A percentile compares a stretch with the other conserved stretches of the same genome.
These are phyloP conservation scores for Raddia guianensis DNA, from an alignment of 176 grass and related monocot species.

Conservation along the genomic window DNA sequence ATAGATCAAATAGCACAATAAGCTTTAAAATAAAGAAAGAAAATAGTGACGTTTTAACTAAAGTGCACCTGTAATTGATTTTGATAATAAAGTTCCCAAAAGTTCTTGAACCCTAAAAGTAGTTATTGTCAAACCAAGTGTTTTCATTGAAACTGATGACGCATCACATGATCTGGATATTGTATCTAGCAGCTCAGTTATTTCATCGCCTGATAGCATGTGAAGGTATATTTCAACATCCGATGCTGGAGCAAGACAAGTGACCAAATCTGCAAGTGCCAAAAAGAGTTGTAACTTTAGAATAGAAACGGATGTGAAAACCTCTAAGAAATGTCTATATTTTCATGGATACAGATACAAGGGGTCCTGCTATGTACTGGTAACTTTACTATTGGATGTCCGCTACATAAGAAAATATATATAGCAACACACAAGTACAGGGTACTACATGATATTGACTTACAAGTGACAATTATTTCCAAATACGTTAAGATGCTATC, in stretches of 20 bases:
- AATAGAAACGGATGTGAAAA: conserved; percentile 34
- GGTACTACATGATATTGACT: too few species aligned
- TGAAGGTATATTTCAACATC: conserved; percentile 87
- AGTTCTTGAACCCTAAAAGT: conserved; percentile 82
- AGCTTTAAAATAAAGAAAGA: conserved; percentile 10
- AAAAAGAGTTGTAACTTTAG: conserved; percentile 12
- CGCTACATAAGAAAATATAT: too few species aligned
- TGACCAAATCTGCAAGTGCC: conserved; percentile 77
- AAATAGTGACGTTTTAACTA: conserved; percentile 1
- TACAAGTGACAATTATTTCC: background rate
- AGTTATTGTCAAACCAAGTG: conserved; percentile 65
- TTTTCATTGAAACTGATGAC: conserved; percentile 60
- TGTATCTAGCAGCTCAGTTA: conserved; percentile 60
- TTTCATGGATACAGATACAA: conserved; percentile 10
- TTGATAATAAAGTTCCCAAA: conserved; percentile 63
- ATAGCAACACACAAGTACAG: too few species aligned
- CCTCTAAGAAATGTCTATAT: conserved; percentile 28
- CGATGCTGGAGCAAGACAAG: conserved; percentile 75
- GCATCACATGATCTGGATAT: conserved; percentile 57
- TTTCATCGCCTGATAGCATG: conserved; percentile 66
- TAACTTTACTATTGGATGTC: conserved; percentile 48
- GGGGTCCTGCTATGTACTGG: background rate
- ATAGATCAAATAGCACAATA: conserved; percentile 3
- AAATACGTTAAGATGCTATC: background rate
- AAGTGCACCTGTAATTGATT: conserved; percentile 60